Conservation (phyloP, 2,329 filamentous ascomycete species). For the Periconia sp. region DNA sequence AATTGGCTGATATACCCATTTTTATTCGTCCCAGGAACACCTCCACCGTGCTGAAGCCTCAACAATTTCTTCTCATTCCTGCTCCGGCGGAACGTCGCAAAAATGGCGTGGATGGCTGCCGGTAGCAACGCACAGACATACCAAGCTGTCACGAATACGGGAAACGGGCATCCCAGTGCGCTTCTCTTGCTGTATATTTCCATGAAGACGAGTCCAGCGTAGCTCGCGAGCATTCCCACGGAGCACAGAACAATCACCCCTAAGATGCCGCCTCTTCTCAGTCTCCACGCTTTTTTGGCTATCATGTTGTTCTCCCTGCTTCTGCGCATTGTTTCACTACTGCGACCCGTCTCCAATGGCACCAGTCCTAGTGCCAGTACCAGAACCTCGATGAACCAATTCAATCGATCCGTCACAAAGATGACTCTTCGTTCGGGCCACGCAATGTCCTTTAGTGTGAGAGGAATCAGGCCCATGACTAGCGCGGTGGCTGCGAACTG, state of each 20-base stretch:
- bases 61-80: constrained; percentile 1
- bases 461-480: constrained; percentile 42
- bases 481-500: constrained; percentile 39
- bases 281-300: constrained; percentile 13
- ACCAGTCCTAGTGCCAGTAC: constrained; percentile 31
- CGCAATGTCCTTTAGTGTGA: constrained; percentile 40
- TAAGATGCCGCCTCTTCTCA: constrained; percentile 3
- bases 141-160: constrained; percentile 33
- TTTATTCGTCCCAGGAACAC: too few species aligned
- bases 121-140: constrained; percentile 30
- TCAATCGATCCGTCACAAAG: constrained; percentile 21
- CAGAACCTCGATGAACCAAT: constrained; percentile 23
- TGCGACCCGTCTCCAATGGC: constrained; percentile 15
- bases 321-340: constrained; percentile 6
- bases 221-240: constrained; percentile 15
- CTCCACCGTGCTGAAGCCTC: background rate
- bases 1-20: too few species aligned
- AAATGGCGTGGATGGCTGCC: constrained; percentile 28
- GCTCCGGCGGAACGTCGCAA: constrained; percentile 10
- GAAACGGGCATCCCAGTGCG: constrained; percentile 37
- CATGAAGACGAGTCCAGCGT: constrained; percentile 26
- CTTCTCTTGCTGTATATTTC: constrained; percentile 40
- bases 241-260: background rate
- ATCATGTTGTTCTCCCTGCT: constrained; percentile 9
- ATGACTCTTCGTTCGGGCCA: constrained; percentile 37